These are phyloP conservation scores for Zopfia rhizophila DNA, from an alignment of 2,329 filamentous ascomycete genomes.

Conservation along the genomic window DNA sequence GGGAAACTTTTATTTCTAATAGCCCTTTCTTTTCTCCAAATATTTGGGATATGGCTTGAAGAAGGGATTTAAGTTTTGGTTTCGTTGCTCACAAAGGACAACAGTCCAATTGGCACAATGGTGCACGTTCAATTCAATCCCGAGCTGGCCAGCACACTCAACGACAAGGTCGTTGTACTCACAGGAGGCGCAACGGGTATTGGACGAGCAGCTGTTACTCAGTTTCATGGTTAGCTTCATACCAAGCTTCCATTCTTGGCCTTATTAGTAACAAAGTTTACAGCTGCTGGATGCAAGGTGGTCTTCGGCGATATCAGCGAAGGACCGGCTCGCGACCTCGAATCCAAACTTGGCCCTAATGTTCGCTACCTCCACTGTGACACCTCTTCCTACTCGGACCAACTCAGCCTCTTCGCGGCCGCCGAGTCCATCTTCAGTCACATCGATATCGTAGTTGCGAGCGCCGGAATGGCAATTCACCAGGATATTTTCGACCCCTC, in stretches of 20 bases:
- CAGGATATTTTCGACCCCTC: conserved; percentile 26
- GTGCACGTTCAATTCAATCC: conserved; percentile 31
- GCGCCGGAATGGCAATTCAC: conserved; percentile 28
- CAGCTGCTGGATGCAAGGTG: conserved; percentile 32
- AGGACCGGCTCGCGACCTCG: conserved; percentile 18
- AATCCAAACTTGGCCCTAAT: conserved; percentile 18
- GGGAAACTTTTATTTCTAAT: background rate
- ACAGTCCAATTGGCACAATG: conserved; percentile 15
- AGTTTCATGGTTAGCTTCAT: conserved; percentile 26
- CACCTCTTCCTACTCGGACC: conserved; percentile 26
- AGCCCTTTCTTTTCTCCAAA: conserved; percentile 2
- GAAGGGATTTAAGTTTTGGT: background rate
- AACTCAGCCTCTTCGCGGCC: conserved; percentile 25
- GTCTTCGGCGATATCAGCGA: conserved; percentile 33
- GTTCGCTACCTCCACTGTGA: conserved; percentile 29
- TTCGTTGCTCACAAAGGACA: background rate
- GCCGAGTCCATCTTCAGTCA: conserved; percentile 21
- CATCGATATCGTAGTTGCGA: conserved; percentile 30
- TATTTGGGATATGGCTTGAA: background rate
- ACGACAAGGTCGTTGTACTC: conserved; percentile 32
- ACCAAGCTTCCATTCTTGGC: background rate
- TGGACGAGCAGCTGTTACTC: conserved; percentile 27
- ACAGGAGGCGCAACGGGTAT: conserved; percentile 36
- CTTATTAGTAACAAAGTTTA: background rate
- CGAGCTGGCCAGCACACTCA: conserved; percentile 23